These are phyloP conservation scores for Volvariella volvacea DNA, from an alignment of 1,284 basidiomycete species.

Conservation along the genomic window DNA sequence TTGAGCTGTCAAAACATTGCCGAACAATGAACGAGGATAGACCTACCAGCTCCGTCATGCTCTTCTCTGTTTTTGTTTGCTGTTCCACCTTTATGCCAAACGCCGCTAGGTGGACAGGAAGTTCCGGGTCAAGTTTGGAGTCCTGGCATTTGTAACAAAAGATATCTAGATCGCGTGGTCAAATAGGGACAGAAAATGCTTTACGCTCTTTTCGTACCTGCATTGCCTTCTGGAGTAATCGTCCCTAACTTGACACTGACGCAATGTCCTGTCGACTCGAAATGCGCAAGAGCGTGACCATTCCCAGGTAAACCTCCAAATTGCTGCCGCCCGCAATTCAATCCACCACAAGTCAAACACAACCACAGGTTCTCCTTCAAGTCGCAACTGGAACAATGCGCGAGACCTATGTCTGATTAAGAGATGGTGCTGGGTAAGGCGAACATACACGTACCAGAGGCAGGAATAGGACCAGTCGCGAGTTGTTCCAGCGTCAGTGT, in stretches of 20 bases:
- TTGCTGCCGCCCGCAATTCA: slow-evolving; percentile 88
- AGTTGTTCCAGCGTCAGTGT: slow-evolving; percentile 74
- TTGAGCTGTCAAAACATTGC: neutral
- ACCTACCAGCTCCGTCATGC: slow-evolving; percentile 88
- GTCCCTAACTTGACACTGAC: slow-evolving; percentile 95
- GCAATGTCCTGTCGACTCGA: slow-evolving; percentile 68
- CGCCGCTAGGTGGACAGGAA: slow-evolving; percentile 69
- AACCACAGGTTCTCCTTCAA: slow-evolving; percentile 92
- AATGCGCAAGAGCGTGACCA: slow-evolving; percentile 87
- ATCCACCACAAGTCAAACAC: slow-evolving; percentile 90
- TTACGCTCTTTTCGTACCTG: slow-evolving; percentile 43
- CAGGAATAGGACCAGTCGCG: slow-evolving; percentile 42
- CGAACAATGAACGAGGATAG: neutral
- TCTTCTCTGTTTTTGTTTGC: slow-evolving; percentile 93
- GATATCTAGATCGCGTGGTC: slow-evolving; percentile 54
- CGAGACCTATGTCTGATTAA: slow-evolving; percentile 44
- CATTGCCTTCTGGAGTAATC: slow-evolving; percentile 91
- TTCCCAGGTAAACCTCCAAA: slow-evolving; percentile 86
- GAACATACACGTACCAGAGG: slow-evolving; percentile 38
- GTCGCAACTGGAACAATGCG: slow-evolving; percentile 73
- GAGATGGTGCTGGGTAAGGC: neutral
- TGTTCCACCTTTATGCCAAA: slow-evolving; percentile 87
- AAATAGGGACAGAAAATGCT: slow-evolving; percentile 1
- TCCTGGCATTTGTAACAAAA: slow-evolving; percentile 96
- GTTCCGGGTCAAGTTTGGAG: slow-evolving; percentile 73